These are phyloP conservation scores for Annona squamosa DNA, from an alignment of 164 flowering plant genomes.

Conservation along the genomic window DNA sequence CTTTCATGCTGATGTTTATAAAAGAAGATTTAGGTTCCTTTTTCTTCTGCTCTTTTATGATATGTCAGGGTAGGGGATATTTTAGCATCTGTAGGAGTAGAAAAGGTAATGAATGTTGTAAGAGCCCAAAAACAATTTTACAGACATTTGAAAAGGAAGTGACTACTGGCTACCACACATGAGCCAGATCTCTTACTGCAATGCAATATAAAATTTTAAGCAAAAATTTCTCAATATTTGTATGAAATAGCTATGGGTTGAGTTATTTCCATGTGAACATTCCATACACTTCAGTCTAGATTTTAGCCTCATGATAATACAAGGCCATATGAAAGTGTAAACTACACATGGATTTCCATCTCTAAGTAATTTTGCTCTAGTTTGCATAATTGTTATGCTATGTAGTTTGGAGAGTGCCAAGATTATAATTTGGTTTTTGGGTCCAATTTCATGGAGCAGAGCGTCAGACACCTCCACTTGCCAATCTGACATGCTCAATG, in stretches of 20 bases:
- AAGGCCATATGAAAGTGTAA: background rate
- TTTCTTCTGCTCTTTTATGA: no score
- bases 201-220: background rate
- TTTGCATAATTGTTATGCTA: background rate
- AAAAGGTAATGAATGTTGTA: no score
- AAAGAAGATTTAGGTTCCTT: background rate
- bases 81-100: no score
- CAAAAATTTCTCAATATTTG: background rate
- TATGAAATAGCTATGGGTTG: background rate
- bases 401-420: background rate
- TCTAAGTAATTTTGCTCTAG: background rate
- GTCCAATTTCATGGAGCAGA: background rate
- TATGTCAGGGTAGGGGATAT: no score
- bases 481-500: no score
- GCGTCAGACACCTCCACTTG: background rate
- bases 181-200: background rate
- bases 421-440: background rate
- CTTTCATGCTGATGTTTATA: constrained; percentile 1
- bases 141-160: no score
- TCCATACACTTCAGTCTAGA: background rate
- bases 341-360: background rate
- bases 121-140: no score
- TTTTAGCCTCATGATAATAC: background rate
- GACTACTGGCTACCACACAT: no score
- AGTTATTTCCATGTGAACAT: background rate